Evolutionary conservation across 2,329 filamentous ascomycete genomes (phyloP).

Genomic region (Emmonsiellopsis sp.): DNA sequence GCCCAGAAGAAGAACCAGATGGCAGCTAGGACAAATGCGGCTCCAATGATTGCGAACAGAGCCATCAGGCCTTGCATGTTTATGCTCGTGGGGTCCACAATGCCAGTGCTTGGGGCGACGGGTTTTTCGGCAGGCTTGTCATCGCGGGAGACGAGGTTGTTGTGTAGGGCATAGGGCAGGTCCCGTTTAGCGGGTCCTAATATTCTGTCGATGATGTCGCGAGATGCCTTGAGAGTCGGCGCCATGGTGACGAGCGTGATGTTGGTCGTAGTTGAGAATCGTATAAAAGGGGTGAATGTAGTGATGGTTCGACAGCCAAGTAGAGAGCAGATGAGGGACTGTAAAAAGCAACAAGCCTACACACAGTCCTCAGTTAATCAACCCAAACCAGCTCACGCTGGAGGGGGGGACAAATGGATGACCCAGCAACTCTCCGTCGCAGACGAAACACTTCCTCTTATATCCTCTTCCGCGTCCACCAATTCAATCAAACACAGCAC

Average conservation of each 20-base stretch:
- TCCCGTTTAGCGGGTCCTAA: no score
- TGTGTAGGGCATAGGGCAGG: neutral
- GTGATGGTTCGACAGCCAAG: no score
- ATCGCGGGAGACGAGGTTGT: neutral
- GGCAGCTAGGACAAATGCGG: conserved; percentile 59
- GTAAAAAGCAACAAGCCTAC: no score
- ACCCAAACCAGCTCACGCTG: conserved; percentile 1
- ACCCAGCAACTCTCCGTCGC: neutral
- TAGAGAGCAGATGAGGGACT: no score
- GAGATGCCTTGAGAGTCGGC: no score
- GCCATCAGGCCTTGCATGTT: conserved; percentile 61
- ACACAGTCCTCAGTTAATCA: neutral
- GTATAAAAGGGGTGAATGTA: no score
- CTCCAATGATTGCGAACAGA: conserved; percentile 75
- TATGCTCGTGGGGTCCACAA: conserved; percentile 32
- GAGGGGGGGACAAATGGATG: neutral
- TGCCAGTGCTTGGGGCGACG: conserved; percentile 23
- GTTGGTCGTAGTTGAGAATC: no score
- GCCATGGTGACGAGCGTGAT: no score
- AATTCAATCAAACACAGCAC: no score
- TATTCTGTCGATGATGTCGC: no score
- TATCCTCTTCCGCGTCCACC: neutral
- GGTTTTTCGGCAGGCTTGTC: neutral
- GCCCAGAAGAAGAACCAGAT: conserved; percentile 99
- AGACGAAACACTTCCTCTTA: neutral